Base-by-base conservation (phyloP, 306 rosid genomes). In the Sechiopsis laciniata region DNA sequence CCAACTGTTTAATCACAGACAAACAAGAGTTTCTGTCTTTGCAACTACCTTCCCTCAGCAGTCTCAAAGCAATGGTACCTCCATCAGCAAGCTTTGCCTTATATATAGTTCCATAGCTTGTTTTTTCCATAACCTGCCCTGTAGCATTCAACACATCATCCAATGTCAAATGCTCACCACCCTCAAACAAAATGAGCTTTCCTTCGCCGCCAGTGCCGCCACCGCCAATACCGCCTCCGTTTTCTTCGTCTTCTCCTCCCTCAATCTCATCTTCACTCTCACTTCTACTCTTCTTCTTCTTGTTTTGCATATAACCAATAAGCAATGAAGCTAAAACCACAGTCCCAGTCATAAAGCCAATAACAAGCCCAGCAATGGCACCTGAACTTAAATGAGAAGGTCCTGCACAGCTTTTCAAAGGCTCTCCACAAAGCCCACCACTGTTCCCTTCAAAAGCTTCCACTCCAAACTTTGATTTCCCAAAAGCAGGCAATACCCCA, bases 81-180 rank as follows among this genome's bases (percentile, higher is more conserved):
- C 99, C 99, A 80, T 95, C 96, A 17, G 95, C 85, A 75, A 95
- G 99, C 80, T 95, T 95, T 15, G 99, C 99, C 83, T 95, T 95
- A 76, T 95, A 95, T 64, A 88, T 90, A 2, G 99, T 95, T 59
- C 99, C 97, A 82, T 95, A 95, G 78, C 86, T 82, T 6, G 97
- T 91, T 87, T 95, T 95, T 88, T 95, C 99, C 96, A 91, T 77
- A 58, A 95, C 96, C 73, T 91, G 99, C 5, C 99, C 99, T 1
- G 97, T 91, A 3, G 99, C 99, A 68, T 95, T 95, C 88, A 95
- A 75, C 77, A 95, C 99, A 73, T 95, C 99, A 11, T 95, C 99
- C 46, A 95, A 76, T 11, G 91, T 88, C 92, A 95, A 85, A 85
- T 89, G 90, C 81, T 95, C 99, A 4, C 97, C 97, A 0, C 99